phyloP scores from a whole-genome alignment of 2,329 filamentous ascomycete genomes.

The Arthrobotrys iridis region DNA sequence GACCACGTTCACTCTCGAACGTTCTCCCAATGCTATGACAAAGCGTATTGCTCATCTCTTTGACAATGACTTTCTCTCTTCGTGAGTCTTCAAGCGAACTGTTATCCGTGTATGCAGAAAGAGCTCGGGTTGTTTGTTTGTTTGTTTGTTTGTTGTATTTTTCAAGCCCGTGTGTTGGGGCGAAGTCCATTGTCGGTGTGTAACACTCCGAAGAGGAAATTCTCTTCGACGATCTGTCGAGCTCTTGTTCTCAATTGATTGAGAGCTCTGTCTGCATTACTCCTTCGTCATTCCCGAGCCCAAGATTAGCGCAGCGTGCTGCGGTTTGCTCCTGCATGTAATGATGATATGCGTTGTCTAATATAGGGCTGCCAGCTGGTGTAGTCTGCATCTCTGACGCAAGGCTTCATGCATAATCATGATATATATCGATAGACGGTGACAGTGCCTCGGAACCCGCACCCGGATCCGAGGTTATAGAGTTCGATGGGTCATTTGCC shows the following conservation, averaged over 20 bases:
- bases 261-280: background rate
- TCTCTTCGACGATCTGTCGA: background rate
- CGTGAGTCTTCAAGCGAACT: conserved; percentile 15
- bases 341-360: background rate
- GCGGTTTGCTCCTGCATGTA: background rate
- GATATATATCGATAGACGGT: background rate
- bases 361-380: background rate
- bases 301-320: background rate
- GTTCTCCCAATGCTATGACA: background rate
- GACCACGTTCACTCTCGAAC: background rate
- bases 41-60: conserved; percentile 45
- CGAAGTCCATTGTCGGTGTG: conserved; percentile 1
- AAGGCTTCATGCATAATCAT: background rate
- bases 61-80: background rate
- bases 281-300: background rate
- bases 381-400: background rate
- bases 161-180: conserved; percentile 22
- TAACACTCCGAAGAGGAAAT: conserved; percentile 14
- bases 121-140: background rate
- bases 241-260: background rate
- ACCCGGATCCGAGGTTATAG: background rate
- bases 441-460: background rate
- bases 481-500: background rate
- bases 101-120: background rate
- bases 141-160: conserved; percentile 52